phyloP scores from a whole-genome alignment of 2,329 filamentous ascomycete genomes.

The Tetracladium maxilliforme region DNA sequence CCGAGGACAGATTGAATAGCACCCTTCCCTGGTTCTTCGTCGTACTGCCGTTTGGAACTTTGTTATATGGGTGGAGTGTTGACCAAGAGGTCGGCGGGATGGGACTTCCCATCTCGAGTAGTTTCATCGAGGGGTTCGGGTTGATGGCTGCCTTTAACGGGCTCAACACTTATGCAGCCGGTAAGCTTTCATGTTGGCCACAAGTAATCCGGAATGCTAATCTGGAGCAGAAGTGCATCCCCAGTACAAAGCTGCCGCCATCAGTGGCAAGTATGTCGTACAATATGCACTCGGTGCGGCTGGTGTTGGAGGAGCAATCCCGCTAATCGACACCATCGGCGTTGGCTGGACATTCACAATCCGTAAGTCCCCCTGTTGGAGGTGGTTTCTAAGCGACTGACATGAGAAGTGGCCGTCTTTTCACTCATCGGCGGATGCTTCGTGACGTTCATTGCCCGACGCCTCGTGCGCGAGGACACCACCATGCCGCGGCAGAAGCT shows the following conservation, averaged over 20 bases:
- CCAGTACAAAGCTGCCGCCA: constrained; percentile 9
- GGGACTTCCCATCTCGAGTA: constrained; percentile 16
- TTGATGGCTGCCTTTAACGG: constrained; percentile 21
- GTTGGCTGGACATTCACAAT: too few relatives aligned
- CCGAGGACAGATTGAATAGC: constrained; percentile 17
- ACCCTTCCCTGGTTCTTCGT: constrained; percentile 14
- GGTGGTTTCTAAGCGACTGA: too few relatives aligned
- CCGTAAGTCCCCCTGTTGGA: too few relatives aligned
- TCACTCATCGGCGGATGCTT: too few relatives aligned
- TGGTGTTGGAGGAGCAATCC: constrained; percentile 11
- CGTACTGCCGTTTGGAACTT: constrained; percentile 13
- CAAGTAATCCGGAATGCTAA: background rate
- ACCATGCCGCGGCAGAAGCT: too few relatives aligned
- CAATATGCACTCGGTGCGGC: constrained; percentile 14
- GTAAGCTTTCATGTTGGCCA: constrained; percentile 7
- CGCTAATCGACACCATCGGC: constrained; percentile 13
- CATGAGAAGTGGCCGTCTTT: too few relatives aligned
- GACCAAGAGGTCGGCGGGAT: constrained; percentile 16
- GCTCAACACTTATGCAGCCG: constrained; percentile 23
- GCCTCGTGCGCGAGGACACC: too few relatives aligned
- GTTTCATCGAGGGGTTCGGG: constrained; percentile 17
- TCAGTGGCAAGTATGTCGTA: constrained; percentile 16
- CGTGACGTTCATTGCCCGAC: too few relatives aligned
- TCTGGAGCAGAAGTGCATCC: constrained; percentile 11
- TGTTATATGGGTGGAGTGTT: constrained; percentile 21